Percentiles rank a stretch among this genome's conserved stretches.
Evolutionary conservation across 768 basidiomycete genomes (phyloP).

Genomic region (Crassisporium funariophilum): DNA sequence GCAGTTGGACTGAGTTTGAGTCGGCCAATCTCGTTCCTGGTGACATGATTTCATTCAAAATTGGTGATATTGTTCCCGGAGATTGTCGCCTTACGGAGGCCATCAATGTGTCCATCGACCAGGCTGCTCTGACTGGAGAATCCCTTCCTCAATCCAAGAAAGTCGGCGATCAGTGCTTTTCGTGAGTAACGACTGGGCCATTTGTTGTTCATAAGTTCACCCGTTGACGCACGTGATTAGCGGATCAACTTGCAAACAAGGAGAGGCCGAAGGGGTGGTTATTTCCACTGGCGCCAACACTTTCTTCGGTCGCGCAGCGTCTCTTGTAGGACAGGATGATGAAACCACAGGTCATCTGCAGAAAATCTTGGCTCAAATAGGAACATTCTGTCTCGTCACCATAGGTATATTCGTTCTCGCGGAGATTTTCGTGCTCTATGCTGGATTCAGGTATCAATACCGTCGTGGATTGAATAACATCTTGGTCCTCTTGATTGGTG

Average conservation of each 20-base stretch:
- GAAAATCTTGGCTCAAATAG: slow-evolving; percentile 97
- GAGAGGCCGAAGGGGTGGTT: slow-evolving; percentile 98
- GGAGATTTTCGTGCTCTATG: slow-evolving; percentile 93
- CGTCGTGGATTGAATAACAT: slow-evolving; percentile 96
- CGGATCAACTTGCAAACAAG: slow-evolving; percentile 98
- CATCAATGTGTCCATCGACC: slow-evolving; percentile 97
- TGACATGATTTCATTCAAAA: slow-evolving; percentile 97
- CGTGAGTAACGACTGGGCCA: slow-evolving; percentile 54
- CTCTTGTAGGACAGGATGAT: slow-evolving; percentile 96
- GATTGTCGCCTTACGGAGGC: slow-evolving; percentile 97
- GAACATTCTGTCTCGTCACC: slow-evolving; percentile 94
- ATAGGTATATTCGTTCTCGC: slow-evolving; percentile 96
- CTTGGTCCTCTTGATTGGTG: slow-evolving; percentile 98
- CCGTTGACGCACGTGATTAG: slow-evolving; percentile 39
- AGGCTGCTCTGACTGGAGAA: slow-evolving; percentile 97
- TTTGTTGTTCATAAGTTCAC: slow-evolving; percentile 3
- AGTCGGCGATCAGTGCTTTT: slow-evolving; percentile 95
- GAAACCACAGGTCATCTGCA: slow-evolving; percentile 98
- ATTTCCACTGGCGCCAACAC: slow-evolving; percentile 98
- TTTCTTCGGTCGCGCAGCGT: slow-evolving; percentile 98
- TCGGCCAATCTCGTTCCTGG: slow-evolving; percentile 90
- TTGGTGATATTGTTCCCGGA: slow-evolving; percentile 97
- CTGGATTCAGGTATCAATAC: slow-evolving; percentile 88
- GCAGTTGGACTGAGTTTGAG: slow-evolving; percentile 88
- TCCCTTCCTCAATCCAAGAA: slow-evolving; percentile 94